Percentiles rank a stretch among this genome's conserved stretches.
phyloP scores from a whole-genome alignment of 805 yeast species.

The Maudiozyma turicensis region DNA sequence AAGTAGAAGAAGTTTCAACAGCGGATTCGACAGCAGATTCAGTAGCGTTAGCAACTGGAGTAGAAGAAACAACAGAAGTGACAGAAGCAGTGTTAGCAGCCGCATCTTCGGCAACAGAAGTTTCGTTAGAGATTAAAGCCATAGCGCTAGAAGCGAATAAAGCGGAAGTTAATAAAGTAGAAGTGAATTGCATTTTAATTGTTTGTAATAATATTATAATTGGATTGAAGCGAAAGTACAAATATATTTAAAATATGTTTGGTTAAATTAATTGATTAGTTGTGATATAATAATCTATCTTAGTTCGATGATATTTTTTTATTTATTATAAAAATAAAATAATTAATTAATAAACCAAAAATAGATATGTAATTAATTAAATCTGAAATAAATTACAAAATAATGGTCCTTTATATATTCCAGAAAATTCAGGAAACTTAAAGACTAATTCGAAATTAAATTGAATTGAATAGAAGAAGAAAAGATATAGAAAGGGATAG shows the following conservation, averaged over 20 bases:
- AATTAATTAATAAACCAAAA: neutral
- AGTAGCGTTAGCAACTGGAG: neutral
- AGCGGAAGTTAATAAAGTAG: constrained; percentile 3
- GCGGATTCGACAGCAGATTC: neutral
- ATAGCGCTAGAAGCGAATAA: constrained; percentile 5
- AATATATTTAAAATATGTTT: neutral
- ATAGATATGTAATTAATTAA: neutral
- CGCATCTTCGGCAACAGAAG: constrained; percentile 1
- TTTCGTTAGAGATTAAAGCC: constrained; percentile 1
- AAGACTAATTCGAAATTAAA: no score
- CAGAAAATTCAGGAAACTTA: no score
- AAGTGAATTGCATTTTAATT: constrained; percentile 3
- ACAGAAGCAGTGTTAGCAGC: neutral
- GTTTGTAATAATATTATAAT: neutral
- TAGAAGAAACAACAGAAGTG: neutral
- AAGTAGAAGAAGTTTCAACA: neutral
- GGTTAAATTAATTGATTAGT: neutral
- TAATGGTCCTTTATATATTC: no score
- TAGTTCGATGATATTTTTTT: neutral
- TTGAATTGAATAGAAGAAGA: no score
- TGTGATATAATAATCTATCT: neutral
- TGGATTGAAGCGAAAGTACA: constrained; percentile 1
- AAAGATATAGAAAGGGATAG: no score
- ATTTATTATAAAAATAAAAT: neutral
- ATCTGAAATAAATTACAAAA: neutral